These are phyloP conservation scores for Pichia manshurica DNA, from an alignment of 805 yeast genomes.

Conservation along the genomic window DNA sequence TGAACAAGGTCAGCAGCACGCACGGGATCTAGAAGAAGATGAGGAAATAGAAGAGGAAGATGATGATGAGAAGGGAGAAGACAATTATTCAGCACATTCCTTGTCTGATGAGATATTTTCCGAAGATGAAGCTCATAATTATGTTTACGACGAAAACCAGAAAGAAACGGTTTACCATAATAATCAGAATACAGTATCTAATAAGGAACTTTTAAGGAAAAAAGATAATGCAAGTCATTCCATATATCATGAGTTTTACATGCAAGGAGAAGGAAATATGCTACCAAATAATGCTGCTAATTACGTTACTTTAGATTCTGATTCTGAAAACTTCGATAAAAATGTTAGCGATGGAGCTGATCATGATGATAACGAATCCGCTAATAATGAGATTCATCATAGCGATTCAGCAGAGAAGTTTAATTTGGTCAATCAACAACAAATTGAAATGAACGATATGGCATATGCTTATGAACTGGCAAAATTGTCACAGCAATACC, in stretches of 20 bases:
- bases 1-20: too few relatives aligned
- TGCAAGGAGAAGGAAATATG: conserved; percentile 2
- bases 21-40: neutral
- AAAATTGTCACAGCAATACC: conserved; percentile 6
- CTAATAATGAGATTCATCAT: neutral
- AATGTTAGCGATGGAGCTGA: conserved; percentile 12
- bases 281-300: neutral
- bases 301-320: conserved; percentile 8
- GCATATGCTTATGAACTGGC: conserved; percentile 5
- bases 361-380: conserved; percentile 3
- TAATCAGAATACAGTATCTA: neutral
- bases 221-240: neutral
- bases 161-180: neutral
- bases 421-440: neutral
- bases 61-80: too few relatives aligned
- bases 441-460: neutral
- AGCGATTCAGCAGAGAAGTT: too few relatives aligned
- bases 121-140: conserved; percentile 3
- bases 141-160: too few relatives aligned
- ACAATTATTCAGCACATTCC: too few relatives aligned
- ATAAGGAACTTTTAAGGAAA: neutral
- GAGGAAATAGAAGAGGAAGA: neutral
- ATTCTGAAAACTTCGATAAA: conserved; percentile 5
- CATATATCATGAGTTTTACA: conserved; percentile 4
- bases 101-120: too few relatives aligned